phyloP scores from a whole-genome alignment of 108 stramenopile genomes.

The Aurantiochytrium sp. region DNA sequence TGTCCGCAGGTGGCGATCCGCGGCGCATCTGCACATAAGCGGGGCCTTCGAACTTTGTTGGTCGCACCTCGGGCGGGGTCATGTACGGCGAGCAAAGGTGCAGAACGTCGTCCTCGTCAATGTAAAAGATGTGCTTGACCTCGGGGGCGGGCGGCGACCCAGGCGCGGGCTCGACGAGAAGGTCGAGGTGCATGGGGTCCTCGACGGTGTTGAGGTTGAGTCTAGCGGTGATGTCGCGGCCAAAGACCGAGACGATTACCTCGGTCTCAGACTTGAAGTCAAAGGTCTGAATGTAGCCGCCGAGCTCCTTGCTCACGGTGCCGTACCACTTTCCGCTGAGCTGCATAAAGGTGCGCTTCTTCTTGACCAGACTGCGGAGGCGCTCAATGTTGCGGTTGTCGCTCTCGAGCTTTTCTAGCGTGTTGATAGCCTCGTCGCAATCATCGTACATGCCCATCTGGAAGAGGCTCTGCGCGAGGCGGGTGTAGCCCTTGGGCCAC shows the following conservation, averaged over 20 bases:
- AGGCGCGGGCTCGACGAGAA: not conserved
- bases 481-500: conserved; percentile 83
- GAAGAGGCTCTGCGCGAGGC: conserved; percentile 25
- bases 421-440: conserved; percentile 8
- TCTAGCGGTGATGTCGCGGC: not conserved
- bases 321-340: conserved; percentile 12
- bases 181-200: not conserved
- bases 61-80: not conserved
- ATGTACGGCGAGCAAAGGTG: conserved; percentile 10
- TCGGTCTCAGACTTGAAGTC: not conserved
- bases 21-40: not conserved
- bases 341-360: not conserved
- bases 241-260: not conserved
- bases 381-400: conserved; percentile 13
- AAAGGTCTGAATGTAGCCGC: conserved; percentile 9
- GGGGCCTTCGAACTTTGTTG: not conserved
- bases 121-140: conserved; percentile 18
- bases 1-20: not conserved
- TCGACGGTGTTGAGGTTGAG: not conserved
- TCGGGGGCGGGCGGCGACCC: not conserved
- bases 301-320: not conserved
- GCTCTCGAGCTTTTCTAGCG: not conserved
- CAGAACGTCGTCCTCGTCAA: not conserved
- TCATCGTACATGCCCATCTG: not conserved
- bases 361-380: conserved; percentile 10